Base-by-base conservation (phyloP, 2,329 filamentous ascomycete genomes). In the Ascochyta viciae-villosae region DNA sequence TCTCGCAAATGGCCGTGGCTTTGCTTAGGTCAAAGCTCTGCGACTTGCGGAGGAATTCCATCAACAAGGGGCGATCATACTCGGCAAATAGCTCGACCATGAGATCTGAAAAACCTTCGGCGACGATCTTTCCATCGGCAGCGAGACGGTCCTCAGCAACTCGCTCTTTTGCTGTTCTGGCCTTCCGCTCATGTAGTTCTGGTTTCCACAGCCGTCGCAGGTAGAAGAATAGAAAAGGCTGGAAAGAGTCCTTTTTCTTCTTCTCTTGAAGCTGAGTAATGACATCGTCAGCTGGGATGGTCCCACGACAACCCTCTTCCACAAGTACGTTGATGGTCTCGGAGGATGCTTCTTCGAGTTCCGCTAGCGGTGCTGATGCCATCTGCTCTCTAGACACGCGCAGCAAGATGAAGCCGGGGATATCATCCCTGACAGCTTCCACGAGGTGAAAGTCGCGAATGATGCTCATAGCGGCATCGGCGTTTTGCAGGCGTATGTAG, bases 401-500 rank as follows among this genome's bases (percentile, higher is more conserved):
- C 48, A 99, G 84, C 61, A 91, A 84, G 51, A 99, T 89, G 66
- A 99, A 91, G 33, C 90, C 89, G 4, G 92, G 88, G 33, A 99
- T 93, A 72, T 99, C 92, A 67, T 97, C 93, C 1, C 87, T 86
- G 12, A 98, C 87, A 1, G 92, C 89, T 67, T 96, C 92, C 0
- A 96, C 87, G n/a, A 99, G 83, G 72, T 96, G 92, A 66, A 91
- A 89, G 35, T 96, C 91, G 57, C 87, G 86, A 66, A 99, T 96
- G 55, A 99, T 78, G 12, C 84, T 81, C 84, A 99, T 94, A 0
- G 91, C 91, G 9, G 90, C 89, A 71, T 98, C 92, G 0, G 92
- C 93, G 76, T 99, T 92, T 71, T 97, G 92, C 3, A 98, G 84
- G 60, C 86, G 88, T 70, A 99, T 96, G 72, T 96, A 96, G 75